Base-by-base conservation (phyloP, 306 rosid genomes). In the Trifolium repens region DNA sequence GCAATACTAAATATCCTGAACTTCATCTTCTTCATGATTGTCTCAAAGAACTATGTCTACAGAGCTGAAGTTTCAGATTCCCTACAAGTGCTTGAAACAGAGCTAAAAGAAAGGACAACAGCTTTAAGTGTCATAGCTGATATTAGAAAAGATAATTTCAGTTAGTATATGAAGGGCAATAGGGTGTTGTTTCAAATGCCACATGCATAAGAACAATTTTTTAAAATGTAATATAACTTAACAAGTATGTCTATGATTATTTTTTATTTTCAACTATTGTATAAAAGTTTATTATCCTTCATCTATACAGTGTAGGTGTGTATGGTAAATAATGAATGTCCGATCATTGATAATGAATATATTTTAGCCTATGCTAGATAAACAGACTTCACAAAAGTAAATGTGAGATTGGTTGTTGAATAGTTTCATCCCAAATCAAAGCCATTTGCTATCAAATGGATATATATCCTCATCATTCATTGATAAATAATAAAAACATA, bases 21-120 rank as follows among this genome's bases (percentile, higher is more conserved):
- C 87, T 79, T 88, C 16, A 27, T 81, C 73, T 76, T 88, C 78
- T 91, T 89, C 19, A 11, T 82, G 13, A 17, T 78, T 27, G 86
- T 87, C 0, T 12, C 78, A 9, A 87, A 79, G 86, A 52, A 52
- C 47, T 89, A 88, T 64, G 91, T 85, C 34, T 90, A 94, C 42
- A 90, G 66, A 78, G 96, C 89, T 27, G 97, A 94, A 69, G 86
- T 94, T 62, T 91, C 93, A 4, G 88, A 89, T 79, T 90, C 98
- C 8, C 86, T 91, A 15, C 13, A 82, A 71, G 84, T 84, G 26
- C 91, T 93, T 8, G 75, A 91, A 1, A 84, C 81, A 53, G 90
- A 88, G 69, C 73, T 93, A 80, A 86, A 81, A 86, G 89, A 84
- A 73, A 80, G 79, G 17, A 17, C 73, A 37, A 67, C 37, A 54